Evolutionary conservation across 768 basidiomycete species (phyloP).

Genomic region (Suillus brevipes): DNA sequence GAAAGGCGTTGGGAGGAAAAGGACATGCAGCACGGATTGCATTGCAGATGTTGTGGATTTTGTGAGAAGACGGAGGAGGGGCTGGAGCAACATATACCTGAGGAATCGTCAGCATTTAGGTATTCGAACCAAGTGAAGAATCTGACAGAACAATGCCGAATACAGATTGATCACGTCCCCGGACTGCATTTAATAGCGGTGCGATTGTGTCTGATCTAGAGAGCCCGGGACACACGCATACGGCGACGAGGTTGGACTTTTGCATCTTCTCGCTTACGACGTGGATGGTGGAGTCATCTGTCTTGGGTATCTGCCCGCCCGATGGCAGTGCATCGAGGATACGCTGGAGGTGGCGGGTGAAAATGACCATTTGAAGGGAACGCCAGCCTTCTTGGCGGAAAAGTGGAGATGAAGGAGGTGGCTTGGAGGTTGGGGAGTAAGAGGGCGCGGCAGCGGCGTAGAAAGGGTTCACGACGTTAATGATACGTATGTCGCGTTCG

Average conservation of each 20-base stretch:
- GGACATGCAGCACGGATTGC: conserved; percentile 78
- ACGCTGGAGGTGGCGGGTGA: conserved; percentile 80
- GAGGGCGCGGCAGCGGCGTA: conserved; percentile 75
- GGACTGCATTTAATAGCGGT: conserved; percentile 32
- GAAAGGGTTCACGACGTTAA: conserved; percentile 85
- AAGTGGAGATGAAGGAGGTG: conserved; percentile 29
- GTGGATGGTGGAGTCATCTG: conserved; percentile 31
- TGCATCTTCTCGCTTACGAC: conserved; percentile 47
- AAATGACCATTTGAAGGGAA: conserved; percentile 59
- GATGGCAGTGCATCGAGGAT: conserved; percentile 79
- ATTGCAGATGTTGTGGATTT: conserved; percentile 65
- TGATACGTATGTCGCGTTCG: conserved; percentile 89
- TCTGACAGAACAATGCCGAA: conserved; percentile 53
- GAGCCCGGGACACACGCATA: conserved; percentile 76
- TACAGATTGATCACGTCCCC: conserved; percentile 37
- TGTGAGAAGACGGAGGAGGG: conserved; percentile 64
- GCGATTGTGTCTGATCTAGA: conserved; percentile 70
- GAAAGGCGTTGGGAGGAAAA: conserved; percentile 82
- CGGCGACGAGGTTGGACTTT: conserved; percentile 73
- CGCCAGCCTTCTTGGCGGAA: conserved; percentile 65
- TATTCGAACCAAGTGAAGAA: neutral
- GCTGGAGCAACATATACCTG: conserved; percentile 70
- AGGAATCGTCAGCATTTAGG: conserved; percentile 9
- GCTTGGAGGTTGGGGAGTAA: conserved; percentile 33
- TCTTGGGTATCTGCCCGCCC: conserved; percentile 50